phyloP scores from a whole-genome alignment of 345 rosid genomes.

The Murraya koenigii region DNA sequence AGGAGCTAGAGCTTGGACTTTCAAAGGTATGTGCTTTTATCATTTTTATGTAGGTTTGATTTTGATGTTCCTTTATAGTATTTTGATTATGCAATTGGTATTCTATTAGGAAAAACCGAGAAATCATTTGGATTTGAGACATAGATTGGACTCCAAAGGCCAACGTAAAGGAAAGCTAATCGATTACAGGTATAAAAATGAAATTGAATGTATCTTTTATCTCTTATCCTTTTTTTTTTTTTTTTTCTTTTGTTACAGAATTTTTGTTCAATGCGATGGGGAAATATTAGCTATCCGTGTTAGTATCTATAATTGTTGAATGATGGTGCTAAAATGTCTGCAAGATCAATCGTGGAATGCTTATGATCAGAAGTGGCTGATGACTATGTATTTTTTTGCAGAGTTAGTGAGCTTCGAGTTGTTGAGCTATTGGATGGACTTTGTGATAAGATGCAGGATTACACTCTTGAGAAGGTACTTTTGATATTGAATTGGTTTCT shows the following conservation, averaged over 20 bases:
- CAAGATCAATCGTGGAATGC: too few species aligned
- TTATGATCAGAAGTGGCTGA: not conserved
- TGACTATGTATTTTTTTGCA: conserved; percentile 24
- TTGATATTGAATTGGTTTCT: conserved; percentile 2
- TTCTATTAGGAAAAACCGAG: conserved; percentile 72
- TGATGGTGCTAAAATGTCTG: not conserved
- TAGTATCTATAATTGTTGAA: not conserved
- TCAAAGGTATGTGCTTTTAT: conserved; percentile 51
- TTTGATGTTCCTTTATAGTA: not conserved
- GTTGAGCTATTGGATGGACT: conserved; percentile 90
- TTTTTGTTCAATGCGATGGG: not conserved
- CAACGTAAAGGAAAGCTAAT: conserved; percentile 88
- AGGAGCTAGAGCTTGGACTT: conserved; percentile 72
- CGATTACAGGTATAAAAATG: conserved; percentile 66
- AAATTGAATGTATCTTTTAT: not conserved
- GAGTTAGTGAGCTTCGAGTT: conserved; percentile 89
- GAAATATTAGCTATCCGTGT: not conserved
- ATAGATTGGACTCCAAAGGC: conserved; percentile 84
- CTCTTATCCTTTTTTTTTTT: too few species aligned
- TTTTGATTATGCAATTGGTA: not conserved
- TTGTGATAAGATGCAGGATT: conserved; percentile 92
- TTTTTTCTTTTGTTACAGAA: not conserved
- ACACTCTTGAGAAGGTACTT: conserved; percentile 78
- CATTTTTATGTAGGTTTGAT: not conserved
- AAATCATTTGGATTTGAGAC: conserved; percentile 95